Evolutionary conservation across 2,329 filamentous ascomycete genomes (phyloP), one percentile per base, ranked within the genome.

Genomic region (Microdochium nivale): DNA sequence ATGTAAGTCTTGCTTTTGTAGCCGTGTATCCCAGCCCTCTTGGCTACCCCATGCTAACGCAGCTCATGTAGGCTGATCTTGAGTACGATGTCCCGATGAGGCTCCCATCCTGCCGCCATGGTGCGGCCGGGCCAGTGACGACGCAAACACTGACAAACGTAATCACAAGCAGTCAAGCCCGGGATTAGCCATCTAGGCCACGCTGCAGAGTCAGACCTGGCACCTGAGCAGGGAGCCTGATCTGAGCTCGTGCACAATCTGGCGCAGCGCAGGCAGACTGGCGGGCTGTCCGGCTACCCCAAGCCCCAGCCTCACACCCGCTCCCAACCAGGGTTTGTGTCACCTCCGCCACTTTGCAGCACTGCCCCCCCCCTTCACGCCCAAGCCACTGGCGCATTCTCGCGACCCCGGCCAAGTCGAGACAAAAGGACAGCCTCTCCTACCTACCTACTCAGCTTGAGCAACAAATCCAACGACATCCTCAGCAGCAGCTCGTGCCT

Each of bases 1-100:
- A 56, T 30, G 60, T 59, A 49, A 54, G 56, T 53, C 37, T 16
- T n/a, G n/a, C n/a, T n/a, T n/a, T n/a, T n/a, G n/a, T n/a, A n/a
- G n/a, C n/a, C n/a, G n/a, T n/a, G n/a, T n/a, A n/a, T n/a, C n/a
- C n/a, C n/a, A n/a, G n/a, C n/a, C n/a, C n/a, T n/a, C n/a, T n/a
- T n/a, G n/a, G n/a, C n/a, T n/a, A n/a, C n/a, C 30, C 14, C 37
- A 11, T 16, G 25, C 33, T 21, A 24, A 44, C 40, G 23, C 14
- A 23, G 4, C 16, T 19, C 40, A 8, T 23, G 40, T 27, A 56
- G 50, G 46, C 21, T 23, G 49, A 50, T 19, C 50, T 54, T 25
- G 44, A 56, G 54, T 55, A 54, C 54, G 49, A 13, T 13, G n/a
- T 16, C 21, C 25, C n/a, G 13, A 3, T 19, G 33, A 25, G 33